Conservation (phyloP, 305 asterid genomes). For the Fraxinus angustifolia region DNA sequence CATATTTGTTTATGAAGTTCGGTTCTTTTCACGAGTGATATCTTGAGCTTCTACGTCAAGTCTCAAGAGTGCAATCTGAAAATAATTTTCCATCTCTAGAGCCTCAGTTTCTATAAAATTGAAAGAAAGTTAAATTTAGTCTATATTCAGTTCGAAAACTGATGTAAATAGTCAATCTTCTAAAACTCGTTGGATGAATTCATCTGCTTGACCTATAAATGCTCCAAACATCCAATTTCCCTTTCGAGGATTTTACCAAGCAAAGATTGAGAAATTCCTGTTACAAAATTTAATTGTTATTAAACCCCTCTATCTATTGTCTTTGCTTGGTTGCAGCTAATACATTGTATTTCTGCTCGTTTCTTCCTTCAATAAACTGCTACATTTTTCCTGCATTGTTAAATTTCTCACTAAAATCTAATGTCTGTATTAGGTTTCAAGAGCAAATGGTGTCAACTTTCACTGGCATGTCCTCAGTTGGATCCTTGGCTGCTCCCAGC, state of each 20-base stretch:
- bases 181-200: not conserved
- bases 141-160: not conserved
- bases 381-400: not conserved
- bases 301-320: not conserved
- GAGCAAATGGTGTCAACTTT: slow-evolving; percentile 69
- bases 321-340: not conserved
- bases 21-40: not conserved
- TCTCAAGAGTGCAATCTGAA: not conserved
- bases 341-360: not conserved
- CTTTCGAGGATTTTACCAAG: not conserved
- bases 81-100: not conserved
- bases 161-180: not conserved
- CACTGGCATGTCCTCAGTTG: slow-evolving; percentile 63
- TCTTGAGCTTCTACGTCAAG: not conserved
- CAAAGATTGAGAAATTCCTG: not conserved
- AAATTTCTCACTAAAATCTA: not conserved
- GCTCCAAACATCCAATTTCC: not conserved
- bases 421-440: slow-evolving; percentile 20
- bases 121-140: not conserved
- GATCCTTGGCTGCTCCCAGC: slow-evolving; percentile 66
- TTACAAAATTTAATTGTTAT: not conserved
- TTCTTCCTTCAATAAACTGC: not conserved
- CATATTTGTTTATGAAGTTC: not conserved
- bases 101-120: not conserved
- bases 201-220: not conserved